Percentiles rank a stretch among this genome's conserved stretches.
Conservation (phyloP, 2,329 filamentous ascomycete genomes). For the Monilinia laxa region DNA sequence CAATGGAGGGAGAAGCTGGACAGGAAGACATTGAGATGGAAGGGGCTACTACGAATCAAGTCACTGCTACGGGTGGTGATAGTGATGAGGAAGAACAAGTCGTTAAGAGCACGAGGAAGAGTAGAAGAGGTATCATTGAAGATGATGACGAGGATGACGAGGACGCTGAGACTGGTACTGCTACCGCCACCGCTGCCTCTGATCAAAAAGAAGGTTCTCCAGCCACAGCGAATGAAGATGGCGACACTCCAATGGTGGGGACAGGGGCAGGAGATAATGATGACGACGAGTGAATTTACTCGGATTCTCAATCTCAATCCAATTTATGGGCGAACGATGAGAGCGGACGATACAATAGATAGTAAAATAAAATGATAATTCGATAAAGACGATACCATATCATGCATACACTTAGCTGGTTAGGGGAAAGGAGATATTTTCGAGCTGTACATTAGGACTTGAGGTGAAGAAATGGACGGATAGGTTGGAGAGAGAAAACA, state of each 20-base stretch:
- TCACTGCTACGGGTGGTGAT: conserved; percentile 7
- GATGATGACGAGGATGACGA: conserved; percentile 40
- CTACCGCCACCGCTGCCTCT: conserved; percentile 19
- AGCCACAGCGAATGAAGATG: conserved; percentile 34
- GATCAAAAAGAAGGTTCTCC: conserved; percentile 31
- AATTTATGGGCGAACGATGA: background rate
- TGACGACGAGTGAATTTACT: conserved; percentile 5
- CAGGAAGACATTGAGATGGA: conserved; percentile 29
- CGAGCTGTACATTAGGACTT: background rate
- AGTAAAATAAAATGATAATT: conserved; percentile 6
- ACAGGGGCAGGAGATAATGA: conserved; percentile 31
- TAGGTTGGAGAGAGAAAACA: too few species aligned
- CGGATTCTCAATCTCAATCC: background rate
- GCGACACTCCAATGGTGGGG: conserved; percentile 38
- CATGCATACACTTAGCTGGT: background rate
- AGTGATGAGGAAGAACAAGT: conserved; percentile 35
- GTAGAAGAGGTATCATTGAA: conserved; percentile 39
- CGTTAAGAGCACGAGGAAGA: conserved; percentile 31
- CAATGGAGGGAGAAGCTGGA: conserved; percentile 29
- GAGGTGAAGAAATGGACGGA: background rate
- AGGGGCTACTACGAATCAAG: conserved; percentile 14
- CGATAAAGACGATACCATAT: conserved; percentile 4
- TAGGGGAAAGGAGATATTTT: background rate
- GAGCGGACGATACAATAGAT: background rate
- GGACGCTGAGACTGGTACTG: conserved; percentile 33